Conservation (phyloP, 768 basidiomycete species). For the Mycena epipterygia region DNA sequence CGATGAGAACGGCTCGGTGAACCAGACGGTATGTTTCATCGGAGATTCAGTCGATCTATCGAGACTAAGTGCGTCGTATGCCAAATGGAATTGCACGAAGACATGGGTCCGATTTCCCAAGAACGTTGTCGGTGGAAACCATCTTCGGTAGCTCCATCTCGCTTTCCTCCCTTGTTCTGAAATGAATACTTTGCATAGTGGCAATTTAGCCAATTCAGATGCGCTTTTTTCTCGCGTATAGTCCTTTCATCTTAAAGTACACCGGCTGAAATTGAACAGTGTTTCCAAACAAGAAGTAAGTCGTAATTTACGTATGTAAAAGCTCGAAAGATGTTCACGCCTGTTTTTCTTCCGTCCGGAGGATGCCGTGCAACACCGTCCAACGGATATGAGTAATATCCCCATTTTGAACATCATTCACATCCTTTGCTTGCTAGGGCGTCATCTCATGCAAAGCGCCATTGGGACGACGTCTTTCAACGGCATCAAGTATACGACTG, state of each 20-base stretch:
- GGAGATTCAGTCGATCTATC: no score
- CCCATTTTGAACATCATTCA: neutral
- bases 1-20: constrained; percentile 22
- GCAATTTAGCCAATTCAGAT: neutral
- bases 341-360: neutral
- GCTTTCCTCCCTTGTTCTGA: neutral
- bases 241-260: neutral
- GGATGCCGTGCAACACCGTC: constrained; percentile 3
- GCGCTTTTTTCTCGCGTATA: constrained; percentile 28
- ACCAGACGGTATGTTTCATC: constrained; percentile 6
- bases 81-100: constrained; percentile 16
- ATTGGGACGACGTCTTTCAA: neutral
- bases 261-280: neutral
- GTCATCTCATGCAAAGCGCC: constrained; percentile 24
- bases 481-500: constrained; percentile 18
- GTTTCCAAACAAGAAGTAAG: constrained; percentile 22
- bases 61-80: no score
- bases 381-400: neutral
- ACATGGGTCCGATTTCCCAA: neutral
- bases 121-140: constrained; percentile 24
- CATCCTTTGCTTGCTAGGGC: constrained; percentile 5
- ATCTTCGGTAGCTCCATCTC: constrained; percentile 2
- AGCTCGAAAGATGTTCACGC: no score
- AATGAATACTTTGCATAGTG: neutral
- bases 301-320: neutral